A percentile compares a stretch with the other conserved stretches of the same genome.
phyloP scores from a whole-genome alignment of 1,284 basidiomycete species.

The Ganoderma lucidum region DNA sequence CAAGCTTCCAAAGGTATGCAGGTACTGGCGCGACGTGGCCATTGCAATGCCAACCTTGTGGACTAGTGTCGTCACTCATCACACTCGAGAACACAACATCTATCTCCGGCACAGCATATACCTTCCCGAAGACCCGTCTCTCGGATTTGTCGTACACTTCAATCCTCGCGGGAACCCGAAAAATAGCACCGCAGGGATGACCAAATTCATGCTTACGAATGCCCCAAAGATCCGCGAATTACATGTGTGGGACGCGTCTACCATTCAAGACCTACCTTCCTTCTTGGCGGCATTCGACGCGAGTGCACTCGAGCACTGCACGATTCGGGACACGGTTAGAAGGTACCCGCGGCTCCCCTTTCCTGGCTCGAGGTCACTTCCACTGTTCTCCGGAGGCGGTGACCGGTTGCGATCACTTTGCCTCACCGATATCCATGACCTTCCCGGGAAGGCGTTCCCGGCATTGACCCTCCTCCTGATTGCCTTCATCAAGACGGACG shows the following conservation, averaged over 20 bases:
- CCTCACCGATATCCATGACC: not conserved
- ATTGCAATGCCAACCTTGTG: not conserved
- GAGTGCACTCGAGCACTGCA: not conserved
- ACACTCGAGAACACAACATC: not conserved
- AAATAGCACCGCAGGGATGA: not conserved
- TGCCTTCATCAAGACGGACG: too few relatives aligned
- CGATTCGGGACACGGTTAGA: not conserved
- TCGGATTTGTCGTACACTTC: not conserved
- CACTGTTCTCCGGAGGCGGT: constrained; percentile 1
- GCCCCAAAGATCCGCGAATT: not conserved
- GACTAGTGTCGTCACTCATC: not conserved
- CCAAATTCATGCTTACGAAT: not conserved
- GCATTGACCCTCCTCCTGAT: not conserved
- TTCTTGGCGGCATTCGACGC: not conserved
- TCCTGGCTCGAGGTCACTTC: not conserved
- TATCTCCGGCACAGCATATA: not conserved
- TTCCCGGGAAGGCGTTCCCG: constrained; percentile 11
- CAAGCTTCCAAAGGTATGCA: constrained; percentile 1
- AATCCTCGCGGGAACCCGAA: not conserved
- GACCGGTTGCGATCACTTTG: constrained; percentile 8
- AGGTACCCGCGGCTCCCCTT: too few relatives aligned
- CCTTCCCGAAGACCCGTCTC: not conserved
- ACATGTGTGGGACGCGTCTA: not conserved
- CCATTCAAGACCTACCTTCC: not conserved
- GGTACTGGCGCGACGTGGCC: constrained; percentile 6